Base-by-base conservation (phyloP, 2,329 filamentous ascomycete genomes). In the Penicillium corylophilum region DNA sequence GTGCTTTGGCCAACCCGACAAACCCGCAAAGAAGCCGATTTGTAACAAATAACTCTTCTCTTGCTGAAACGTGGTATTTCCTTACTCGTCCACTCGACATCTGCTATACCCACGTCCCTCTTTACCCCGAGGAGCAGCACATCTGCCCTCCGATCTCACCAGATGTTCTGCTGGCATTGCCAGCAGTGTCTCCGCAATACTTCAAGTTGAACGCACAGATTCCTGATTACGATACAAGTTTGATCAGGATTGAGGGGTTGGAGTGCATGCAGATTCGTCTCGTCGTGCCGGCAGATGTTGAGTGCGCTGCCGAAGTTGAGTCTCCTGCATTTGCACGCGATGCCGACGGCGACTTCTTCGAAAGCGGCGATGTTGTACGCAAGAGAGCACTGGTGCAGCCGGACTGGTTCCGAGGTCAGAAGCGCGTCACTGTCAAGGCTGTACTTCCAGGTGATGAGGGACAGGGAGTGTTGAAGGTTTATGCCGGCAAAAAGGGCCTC, bases 101-200 rank as follows among this genome's bases (percentile, higher is more conserved):
- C 8, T 97, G 93, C 78, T 99, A 93, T 80, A 96, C 94, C 1
- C 94, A 99, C 71, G 86, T 99, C 20, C 92, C 94, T 5, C 83
- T 96, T 49, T 83, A 90, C 50, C 88, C 91, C 46, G 82, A 86
- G 53, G 92, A 97, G 65, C 94, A 99, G 70, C 94, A 97, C 66
- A 86, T 99, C 50, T 92, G 92, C 53, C 94, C 94, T 15, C 85
- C 91, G 0, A 85, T 96, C 22, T 86, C 90, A 4, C 87, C 91
- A 52, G 91, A 96, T 62, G 83, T 95, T 7, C 77, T 99, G 6
- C 81, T 96, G 53, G 89, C 92, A 45, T 79, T 99, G 6, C 94
- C 94, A 0, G 89, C 89, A 60, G 87, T 89, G 10, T 93, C 89
- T 56, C 90, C 94, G 3, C 82, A 89, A 0, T 97, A 89, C 70